Conservation (phyloP, 164 flowering plant genomes). For the Houttuynia cordata region DNA sequence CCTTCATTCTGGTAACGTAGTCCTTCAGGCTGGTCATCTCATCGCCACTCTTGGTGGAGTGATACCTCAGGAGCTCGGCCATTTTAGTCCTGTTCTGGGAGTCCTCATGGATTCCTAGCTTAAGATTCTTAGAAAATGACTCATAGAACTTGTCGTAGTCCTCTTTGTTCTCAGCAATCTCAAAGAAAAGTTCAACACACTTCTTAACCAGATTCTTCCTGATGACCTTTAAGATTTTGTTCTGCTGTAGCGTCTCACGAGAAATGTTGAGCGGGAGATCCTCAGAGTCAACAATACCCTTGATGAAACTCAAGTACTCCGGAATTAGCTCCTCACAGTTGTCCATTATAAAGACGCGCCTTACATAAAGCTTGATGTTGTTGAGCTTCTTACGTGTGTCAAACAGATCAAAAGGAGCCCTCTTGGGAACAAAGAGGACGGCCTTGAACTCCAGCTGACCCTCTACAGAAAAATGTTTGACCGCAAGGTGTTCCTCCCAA, state of each 20-base stretch:
- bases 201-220: conserved; percentile 66
- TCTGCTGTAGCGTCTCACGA: conserved; percentile 51
- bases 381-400: conserved; percentile 48
- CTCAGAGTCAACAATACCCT: conserved; percentile 54
- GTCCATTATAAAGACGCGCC: conserved; percentile 53
- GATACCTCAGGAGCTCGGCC: conserved; percentile 44
- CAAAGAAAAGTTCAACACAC: conserved; percentile 55
- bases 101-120: conserved; percentile 58
- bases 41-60: conserved; percentile 64
- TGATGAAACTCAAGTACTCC: conserved; percentile 43
- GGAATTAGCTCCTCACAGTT: conserved; percentile 55
- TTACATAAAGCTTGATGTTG: conserved; percentile 56
- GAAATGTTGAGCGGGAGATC: conserved; percentile 66
- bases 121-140: conserved; percentile 49
- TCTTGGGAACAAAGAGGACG: conserved; percentile 39
- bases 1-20: conserved; percentile 64
- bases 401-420: conserved; percentile 57
- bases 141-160: conserved; percentile 57
- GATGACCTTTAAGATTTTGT: conserved; percentile 58
- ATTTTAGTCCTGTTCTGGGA: conserved; percentile 45
- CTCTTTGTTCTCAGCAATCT: conserved; percentile 51
- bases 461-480: conserved; percentile 55
- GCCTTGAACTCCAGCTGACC: conserved; percentile 60
- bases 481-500: conserved; percentile 52
- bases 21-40: conserved; percentile 66